Evolutionary conservation across 805 yeast genomes (phyloP).

Genomic region (Candida ovalis): DNA sequence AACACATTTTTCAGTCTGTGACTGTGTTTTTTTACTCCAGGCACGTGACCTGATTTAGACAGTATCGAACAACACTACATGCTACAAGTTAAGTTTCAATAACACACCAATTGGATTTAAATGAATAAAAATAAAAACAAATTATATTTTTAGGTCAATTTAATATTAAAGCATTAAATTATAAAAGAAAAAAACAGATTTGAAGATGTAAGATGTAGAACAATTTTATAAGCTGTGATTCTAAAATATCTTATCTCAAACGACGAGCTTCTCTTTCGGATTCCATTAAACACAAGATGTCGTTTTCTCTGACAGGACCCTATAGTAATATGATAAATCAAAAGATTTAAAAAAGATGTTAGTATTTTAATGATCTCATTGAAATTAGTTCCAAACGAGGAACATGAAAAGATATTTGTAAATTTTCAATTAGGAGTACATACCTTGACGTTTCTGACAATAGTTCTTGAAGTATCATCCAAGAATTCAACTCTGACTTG

Average conservation of each 20-base stretch:
- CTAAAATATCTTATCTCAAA: conserved; percentile 56
- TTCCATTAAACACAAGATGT: conserved; percentile 98
- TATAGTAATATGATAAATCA: conserved; percentile 2
- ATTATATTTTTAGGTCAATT: conserved; percentile 11
- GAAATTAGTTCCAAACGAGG: too few relatives aligned
- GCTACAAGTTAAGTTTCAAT: neutral
- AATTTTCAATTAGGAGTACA: conserved; percentile 1
- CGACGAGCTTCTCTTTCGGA: conserved; percentile 99
- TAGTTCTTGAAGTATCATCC: conserved; percentile 92
- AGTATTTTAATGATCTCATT: conserved; percentile 6
- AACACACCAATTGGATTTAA: neutral
- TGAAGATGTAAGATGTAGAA: neutral
- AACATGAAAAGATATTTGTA: neutral
- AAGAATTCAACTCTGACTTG: conserved; percentile 97
- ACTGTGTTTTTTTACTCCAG: conserved; percentile 7
- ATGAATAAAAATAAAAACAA: conserved; percentile 1
- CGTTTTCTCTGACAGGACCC: conserved; percentile 97
- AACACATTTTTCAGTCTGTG: conserved; percentile 1
- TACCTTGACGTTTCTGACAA: conserved; percentile 88
- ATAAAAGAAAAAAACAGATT: conserved; percentile 7
- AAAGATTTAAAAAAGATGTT: conserved; percentile 9
- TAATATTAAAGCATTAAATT: conserved; percentile 13
- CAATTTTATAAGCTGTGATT: neutral
- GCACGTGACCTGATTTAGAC: conserved; percentile 1
- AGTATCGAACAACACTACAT: neutral